These are phyloP conservation scores for Triticum dicoccoides DNA, from an alignment of 176 grass and related monocot genomes.

Conservation along the genomic window DNA sequence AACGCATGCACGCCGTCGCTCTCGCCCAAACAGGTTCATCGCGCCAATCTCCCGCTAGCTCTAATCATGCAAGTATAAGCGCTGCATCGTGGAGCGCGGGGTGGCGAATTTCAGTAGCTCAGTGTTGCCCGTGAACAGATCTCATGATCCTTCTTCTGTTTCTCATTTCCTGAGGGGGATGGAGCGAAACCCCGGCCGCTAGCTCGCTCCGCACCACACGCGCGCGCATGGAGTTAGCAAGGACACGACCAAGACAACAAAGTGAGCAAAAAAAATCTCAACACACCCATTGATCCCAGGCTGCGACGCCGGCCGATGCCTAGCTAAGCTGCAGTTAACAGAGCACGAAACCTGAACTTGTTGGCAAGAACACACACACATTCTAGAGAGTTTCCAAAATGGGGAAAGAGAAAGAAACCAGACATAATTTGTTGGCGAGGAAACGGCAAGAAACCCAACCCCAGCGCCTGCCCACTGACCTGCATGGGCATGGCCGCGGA, in stretches of 20 bases:
- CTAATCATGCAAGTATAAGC: not conserved
- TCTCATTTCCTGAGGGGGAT: not conserved
- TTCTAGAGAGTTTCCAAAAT: not conserved
- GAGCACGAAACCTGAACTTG: too few relatives aligned
- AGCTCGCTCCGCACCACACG: not conserved
- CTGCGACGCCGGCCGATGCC: too few relatives aligned
- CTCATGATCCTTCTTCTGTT: too few relatives aligned
- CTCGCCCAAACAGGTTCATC: not conserved
- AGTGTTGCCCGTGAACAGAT: not conserved
- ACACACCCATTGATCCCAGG: not conserved
- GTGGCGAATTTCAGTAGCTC: too few relatives aligned
- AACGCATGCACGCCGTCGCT: not conserved
- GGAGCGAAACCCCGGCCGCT: not conserved
- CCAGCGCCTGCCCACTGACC: too few relatives aligned
- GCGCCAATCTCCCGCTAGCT: not conserved
- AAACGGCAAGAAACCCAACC: too few relatives aligned
- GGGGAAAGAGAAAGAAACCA: not conserved
- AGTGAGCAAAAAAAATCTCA: not conserved
- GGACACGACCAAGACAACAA: not conserved
- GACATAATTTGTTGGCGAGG: not conserved
- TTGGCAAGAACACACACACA: not conserved
- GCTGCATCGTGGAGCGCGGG: not conserved
- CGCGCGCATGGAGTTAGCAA: not conserved
- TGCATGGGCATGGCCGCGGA: too few relatives aligned
- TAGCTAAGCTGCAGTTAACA: not conserved